Base-by-base conservation (phyloP, 495 filamentous ascomycete genomes). In the Penicillium dipodomyicola region DNA sequence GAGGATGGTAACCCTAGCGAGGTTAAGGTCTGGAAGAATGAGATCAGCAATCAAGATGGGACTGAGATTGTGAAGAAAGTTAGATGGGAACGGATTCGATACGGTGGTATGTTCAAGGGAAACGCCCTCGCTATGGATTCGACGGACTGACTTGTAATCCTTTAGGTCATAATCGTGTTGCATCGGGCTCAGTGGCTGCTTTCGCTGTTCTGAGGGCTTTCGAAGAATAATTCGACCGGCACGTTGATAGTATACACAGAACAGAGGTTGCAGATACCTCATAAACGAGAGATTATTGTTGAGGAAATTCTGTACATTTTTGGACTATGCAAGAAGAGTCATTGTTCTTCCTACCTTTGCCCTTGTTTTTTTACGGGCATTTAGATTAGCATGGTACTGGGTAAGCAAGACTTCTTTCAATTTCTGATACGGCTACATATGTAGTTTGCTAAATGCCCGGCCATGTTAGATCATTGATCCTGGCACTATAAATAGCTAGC, bases 121-220 rank as follows among this genome's bases (percentile, higher is more conserved):
- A 35, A 52, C 9, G 7, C 47, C 42, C 3, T 19, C 20, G 11
- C 27, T 57, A 17, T 57, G 7, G 9, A 19, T 22, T 48, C 15
- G 11, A 32, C 22, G 19, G 29, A 23, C 52, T 65, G 39, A 61
- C 40, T 44, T 23, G 15, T 12, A 25, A 12, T 40, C 11, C 9
- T 46, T 19, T 58, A 71, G 79, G 79, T 9, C 80, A 83, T 57
- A 80, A 83, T 53, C 65, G 72, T 23, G 75, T 83, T 22, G 77
- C 79, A 32, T 71, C 75, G 11, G 79, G 76, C 48, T 80, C 79
- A 12, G 72, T 72, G 11, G 82, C 89, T 11, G 67, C 80, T 10
- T 65, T 88, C 11, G 87, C 87, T 2, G 80, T 87, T 14, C 72
- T 88, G 65, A 77, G 86, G 52, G 80, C 85, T 1, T 91, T 91